phyloP scores from a whole-genome alignment of 78 protist species.

The Paratrimastix pyriformis region DNA sequence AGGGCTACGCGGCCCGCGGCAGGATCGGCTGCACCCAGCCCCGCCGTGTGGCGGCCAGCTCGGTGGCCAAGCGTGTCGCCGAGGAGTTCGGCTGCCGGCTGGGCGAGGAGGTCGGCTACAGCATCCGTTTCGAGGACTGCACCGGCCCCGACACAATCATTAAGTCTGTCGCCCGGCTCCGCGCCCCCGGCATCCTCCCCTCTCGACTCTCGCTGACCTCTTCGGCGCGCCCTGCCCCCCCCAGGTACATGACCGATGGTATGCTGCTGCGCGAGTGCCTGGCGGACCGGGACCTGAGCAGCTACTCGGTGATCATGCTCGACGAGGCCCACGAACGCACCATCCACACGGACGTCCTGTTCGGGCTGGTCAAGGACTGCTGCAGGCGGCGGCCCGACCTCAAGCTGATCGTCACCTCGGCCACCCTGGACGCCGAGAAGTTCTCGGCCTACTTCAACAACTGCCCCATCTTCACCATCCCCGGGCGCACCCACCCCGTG shows the following conservation, averaged over 20 bases:
- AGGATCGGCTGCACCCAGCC: slow-evolving; percentile 90
- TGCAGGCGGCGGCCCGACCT: slow-evolving; percentile 57
- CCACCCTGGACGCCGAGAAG: slow-evolving; percentile 95
- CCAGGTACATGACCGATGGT: slow-evolving; percentile 97
- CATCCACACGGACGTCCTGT: slow-evolving; percentile 93
- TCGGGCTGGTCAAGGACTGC: slow-evolving; percentile 82
- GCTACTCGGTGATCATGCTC: slow-evolving; percentile 68
- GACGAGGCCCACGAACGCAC: slow-evolving; percentile 99
- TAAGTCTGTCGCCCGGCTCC: too few species aligned
- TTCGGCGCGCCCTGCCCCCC: too few species aligned
- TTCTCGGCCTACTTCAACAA: slow-evolving; percentile 79
- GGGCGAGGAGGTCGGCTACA: slow-evolving; percentile 92
- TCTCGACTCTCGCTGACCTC: too few species aligned
- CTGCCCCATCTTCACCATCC: slow-evolving; percentile 82
- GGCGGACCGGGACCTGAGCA: slow-evolving; percentile 55
- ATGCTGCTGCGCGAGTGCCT: slow-evolving; percentile 92
- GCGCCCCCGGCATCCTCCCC: too few species aligned
- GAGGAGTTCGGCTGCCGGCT: slow-evolving; percentile 94
- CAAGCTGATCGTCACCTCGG: slow-evolving; percentile 92
- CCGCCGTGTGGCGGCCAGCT: slow-evolving; percentile 97
- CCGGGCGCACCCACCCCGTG: slow-evolving; percentile 83
- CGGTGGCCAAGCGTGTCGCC: slow-evolving; percentile 95
- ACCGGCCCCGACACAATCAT: slow-evolving; percentile 78
- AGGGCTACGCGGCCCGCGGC: slow-evolving; percentile 48
- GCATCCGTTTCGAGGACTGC: slow-evolving; percentile 94